Conservation (phyloP, 2,329 filamentous ascomycete species). For the Arthroderma sp. region DNA sequence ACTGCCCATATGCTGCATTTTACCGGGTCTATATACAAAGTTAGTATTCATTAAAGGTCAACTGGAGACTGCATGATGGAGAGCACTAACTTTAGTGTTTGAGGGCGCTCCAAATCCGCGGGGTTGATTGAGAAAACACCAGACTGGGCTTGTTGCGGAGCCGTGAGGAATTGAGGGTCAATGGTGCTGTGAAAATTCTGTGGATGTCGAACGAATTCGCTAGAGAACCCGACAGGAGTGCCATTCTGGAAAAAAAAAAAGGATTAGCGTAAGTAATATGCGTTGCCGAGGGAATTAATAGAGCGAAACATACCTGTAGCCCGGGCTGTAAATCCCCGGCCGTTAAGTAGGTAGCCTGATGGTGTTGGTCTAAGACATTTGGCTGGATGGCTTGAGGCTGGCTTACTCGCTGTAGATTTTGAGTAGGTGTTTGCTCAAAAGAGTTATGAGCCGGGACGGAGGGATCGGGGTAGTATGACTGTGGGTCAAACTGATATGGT, state of each 20-base stretch:
- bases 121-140: slow-evolving; percentile 11
- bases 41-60: neutral
- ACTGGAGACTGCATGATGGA: no score
- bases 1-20: neutral
- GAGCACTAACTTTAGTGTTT: slow-evolving; percentile 4
- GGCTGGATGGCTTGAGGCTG: neutral
- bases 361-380: neutral
- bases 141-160: slow-evolving; percentile 6
- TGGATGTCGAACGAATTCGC: slow-evolving; percentile 16
- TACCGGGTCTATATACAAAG: neutral
- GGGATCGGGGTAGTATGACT: slow-evolving; percentile 18
- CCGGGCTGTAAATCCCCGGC: neutral
- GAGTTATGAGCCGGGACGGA: slow-evolving; percentile 1
- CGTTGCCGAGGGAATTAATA: neutral
- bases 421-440: neutral
- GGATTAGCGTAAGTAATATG: neutral
- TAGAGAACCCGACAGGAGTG: slow-evolving; percentile 17
- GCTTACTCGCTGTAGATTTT: neutral
- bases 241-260: neutral
- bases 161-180: slow-evolving; percentile 26
- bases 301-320: neutral
- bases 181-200: slow-evolving; percentile 24
- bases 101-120: slow-evolving; percentile 8
- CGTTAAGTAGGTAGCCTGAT: neutral
- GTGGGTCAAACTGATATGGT: slow-evolving; percentile 19